Percentiles rank a stretch among this genome's conserved stretches.
Conservation (phyloP, 345 rosid genomes). For the Hirschfeldia incana region DNA sequence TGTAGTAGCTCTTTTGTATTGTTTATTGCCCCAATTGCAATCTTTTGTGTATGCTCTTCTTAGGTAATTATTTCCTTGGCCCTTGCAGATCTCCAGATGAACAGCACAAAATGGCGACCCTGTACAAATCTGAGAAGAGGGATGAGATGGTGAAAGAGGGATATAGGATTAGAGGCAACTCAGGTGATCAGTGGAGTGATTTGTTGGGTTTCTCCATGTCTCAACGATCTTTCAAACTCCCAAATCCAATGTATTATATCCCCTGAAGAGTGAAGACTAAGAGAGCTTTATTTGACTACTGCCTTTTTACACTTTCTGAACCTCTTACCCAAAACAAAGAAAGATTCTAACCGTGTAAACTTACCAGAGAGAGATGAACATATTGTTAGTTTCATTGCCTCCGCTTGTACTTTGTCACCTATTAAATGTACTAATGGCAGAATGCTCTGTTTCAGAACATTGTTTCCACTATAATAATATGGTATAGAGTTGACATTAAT, state of each 20-base stretch:
- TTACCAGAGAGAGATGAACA: conserved; percentile 10
- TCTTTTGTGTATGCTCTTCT: not conserved
- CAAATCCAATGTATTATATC: conserved; percentile 87
- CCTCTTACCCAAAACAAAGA: not conserved
- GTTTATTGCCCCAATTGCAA: not conserved
- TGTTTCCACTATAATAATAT: not conserved
- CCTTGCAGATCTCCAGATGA: conserved; percentile 56
- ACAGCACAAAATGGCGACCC: conserved; percentile 55
- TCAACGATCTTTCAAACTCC: conserved; percentile 76
- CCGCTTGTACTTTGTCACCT: not conserved
- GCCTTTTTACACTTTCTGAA: not conserved
- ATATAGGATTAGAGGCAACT: conserved; percentile 75
- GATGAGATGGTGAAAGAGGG: conserved; percentile 71
- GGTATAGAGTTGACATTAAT: not conserved
- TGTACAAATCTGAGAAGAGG: conserved; percentile 69
- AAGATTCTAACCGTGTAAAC: not conserved
- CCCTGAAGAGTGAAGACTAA: conserved; percentile 40
- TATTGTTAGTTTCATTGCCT: conserved; percentile 26
- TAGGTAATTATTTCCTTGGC: not conserved
- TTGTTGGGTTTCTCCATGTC: conserved; percentile 65
- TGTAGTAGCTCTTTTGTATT: not conserved
- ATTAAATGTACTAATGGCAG: not conserved
- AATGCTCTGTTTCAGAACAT: conserved; percentile 1
- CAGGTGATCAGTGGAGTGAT: conserved; percentile 98
- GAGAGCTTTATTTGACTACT: not conserved